These are phyloP conservation scores for Bassia scoparia DNA, from an alignment of 148 eudicot species.

Conservation along the genomic window DNA sequence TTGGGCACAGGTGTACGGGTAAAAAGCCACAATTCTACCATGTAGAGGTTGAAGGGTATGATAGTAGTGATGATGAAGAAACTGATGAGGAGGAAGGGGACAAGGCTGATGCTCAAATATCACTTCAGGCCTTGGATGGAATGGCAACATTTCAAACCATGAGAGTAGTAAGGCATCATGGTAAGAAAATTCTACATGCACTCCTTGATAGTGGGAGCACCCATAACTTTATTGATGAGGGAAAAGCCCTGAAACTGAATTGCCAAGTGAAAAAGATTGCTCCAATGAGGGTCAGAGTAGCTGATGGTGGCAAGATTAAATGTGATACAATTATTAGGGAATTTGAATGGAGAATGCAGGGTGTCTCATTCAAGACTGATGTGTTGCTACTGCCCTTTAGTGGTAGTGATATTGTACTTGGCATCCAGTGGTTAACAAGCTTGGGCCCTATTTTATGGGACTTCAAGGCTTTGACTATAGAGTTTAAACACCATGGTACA, in stretches of 20 bases:
- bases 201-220: constrained; percentile 21
- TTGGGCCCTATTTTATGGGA: background rate
- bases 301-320: background rate
- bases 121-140: background rate
- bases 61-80: background rate
- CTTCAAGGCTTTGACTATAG: background rate
- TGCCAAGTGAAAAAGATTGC: background rate
- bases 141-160: background rate
- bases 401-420: background rate
- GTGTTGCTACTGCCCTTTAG: background rate
- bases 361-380: background rate
- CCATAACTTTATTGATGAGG: constrained; percentile 4
- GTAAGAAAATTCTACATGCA: background rate
- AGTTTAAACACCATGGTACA: background rate
- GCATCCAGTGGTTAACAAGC: background rate
- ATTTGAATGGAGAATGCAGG: background rate
- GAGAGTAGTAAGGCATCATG: background rate
- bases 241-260: background rate
- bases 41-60: background rate
- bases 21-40: background rate
- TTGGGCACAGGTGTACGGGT: background rate
- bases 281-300: constrained; percentile 5
- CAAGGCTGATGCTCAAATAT: background rate
- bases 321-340: background rate
- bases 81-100: background rate